Conservation (phyloP, 2,329 filamentous ascomycete genomes). For the Trichothecium sympodiale region DNA sequence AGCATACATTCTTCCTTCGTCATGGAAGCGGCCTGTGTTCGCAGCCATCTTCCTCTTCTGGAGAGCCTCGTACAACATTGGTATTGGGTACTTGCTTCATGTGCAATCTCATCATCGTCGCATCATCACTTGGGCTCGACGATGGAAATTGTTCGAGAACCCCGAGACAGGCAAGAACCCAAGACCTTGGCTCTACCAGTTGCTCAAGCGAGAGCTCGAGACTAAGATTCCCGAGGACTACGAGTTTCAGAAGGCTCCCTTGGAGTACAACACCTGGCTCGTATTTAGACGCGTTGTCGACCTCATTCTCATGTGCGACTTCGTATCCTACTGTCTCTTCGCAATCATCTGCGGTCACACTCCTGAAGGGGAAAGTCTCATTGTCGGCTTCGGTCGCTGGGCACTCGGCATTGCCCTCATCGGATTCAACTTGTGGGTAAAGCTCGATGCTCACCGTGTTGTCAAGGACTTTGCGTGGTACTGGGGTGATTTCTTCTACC, state of each 20-base stretch:
- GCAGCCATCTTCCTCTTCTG: constrained; percentile 82
- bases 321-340: constrained; percentile 92
- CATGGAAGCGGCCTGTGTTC: constrained; percentile 64
- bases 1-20: constrained; percentile 61
- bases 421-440: constrained; percentile 96
- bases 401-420: constrained; percentile 64
- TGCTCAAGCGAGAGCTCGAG: constrained; percentile 84
- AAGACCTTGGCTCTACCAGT: constrained; percentile 67
- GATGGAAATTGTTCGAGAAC: constrained; percentile 76
- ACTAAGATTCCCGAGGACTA: constrained; percentile 93
- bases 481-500: constrained; percentile 98
- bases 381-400: constrained; percentile 69
- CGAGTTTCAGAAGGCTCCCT: constrained; percentile 79
- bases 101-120: constrained; percentile 83
- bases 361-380: constrained; percentile 58
- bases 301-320: constrained; percentile 97
- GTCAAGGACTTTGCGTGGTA: constrained; percentile 99
- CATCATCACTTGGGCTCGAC: constrained; percentile 78
- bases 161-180: constrained; percentile 73
- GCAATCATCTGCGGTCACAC: constrained; percentile 75
- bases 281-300: constrained; percentile 93
- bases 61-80: constrained; percentile 84
- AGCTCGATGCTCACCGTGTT: constrained; percentile 91
- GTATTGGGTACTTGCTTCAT: constrained; percentile 81
- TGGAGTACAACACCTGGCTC: constrained; percentile 99